Evolutionary conservation across 2,329 filamentous ascomycete genomes (phyloP), one percentile per base, ranked within the genome.

Genomic region (Neonectria magnoliae): DNA sequence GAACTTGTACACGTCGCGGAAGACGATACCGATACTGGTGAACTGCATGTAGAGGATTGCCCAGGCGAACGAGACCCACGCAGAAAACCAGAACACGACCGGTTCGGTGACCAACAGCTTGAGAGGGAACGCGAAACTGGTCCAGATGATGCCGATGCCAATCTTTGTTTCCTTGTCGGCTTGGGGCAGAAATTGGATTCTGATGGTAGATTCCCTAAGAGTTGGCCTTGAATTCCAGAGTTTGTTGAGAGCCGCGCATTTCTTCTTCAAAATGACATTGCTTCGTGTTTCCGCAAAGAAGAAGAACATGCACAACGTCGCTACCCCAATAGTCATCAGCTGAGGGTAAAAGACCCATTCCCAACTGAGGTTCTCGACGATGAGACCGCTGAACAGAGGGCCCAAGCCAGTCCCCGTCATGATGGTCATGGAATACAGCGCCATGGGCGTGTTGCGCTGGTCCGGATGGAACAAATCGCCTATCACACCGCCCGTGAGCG

Each of bases 1-100:
- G 78, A 93, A 93, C 61, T 77, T 76, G 71, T 93, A 86, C 18
- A 85, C 86, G 13, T 82, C 84, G 22, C 81, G 71, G 76, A 92
- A 93, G n/a, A 92, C 86, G 2, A 92, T 81, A 0, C 90, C 90
- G 11, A 93, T 84, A 4, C 77, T 79, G 68, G 75, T 79, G 44
- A 81, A 76, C 83, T 88, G 80, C 63, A 93, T 82, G 75, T 92
- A 93, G 0, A 93, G 81, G 1, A 92, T 84, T 0, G 87, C 89
- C 88, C 90, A 93, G 53, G 85, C 87, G 76, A 93, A 93, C 0
- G 89, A 83, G 0, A 90, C 87, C 89, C 91, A 93, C 4, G 91
- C 79, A 0, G 87, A 89, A 78, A 93, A 93, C 80, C 83, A 88
- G 73, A 88, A 88, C 1, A 90, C 85, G 13, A 89, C 86, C 0